Evolutionary conservation across 352 stramenopile species (phyloP).

Genomic region (Phytophthora cryptogea): DNA sequence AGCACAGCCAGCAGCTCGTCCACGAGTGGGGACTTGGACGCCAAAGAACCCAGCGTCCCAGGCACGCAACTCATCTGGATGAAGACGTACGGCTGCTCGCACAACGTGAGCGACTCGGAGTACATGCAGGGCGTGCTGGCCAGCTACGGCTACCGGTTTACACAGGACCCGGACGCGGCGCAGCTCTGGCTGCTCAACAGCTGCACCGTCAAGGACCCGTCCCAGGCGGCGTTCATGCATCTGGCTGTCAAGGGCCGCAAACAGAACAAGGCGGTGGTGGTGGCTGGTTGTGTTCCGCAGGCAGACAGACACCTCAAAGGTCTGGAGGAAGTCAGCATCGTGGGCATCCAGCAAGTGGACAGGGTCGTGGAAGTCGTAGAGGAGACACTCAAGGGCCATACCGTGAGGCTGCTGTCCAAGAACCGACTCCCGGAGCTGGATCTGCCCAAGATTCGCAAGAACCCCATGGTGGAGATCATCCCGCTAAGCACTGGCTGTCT

Average conservation of each 20-base stretch:
- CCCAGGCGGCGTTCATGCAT: conserved; percentile 91
- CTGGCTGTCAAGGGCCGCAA: conserved; percentile 81
- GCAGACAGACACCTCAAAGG: conserved; percentile 84
- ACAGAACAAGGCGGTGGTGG: conserved; percentile 86
- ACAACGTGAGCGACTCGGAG: conserved; percentile 94
- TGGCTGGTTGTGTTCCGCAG: conserved; percentile 92
- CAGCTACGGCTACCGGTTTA: conserved; percentile 91
- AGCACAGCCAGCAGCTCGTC: conserved; percentile 34
- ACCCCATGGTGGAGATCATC: conserved; percentile 93
- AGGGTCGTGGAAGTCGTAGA: conserved; percentile 92
- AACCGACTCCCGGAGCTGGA: conserved; percentile 85
- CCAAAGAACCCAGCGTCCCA: conserved; percentile 38
- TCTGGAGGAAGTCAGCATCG: conserved; percentile 84
- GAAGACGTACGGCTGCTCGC: conserved; percentile 92
- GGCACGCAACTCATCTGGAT: conserved; percentile 84
- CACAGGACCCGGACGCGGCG: conserved; percentile 68
- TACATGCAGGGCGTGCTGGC: conserved; percentile 93
- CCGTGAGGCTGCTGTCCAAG: conserved; percentile 82
- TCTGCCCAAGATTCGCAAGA: conserved; percentile 92
- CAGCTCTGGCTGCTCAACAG: conserved; percentile 93
- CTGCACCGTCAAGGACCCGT: conserved; percentile 94
- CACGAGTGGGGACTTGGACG: conserved; percentile 12
- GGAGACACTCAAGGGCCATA: conserved; percentile 91
- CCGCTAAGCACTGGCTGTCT: conserved; percentile 92
- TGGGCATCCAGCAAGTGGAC: conserved; percentile 93